These are phyloP conservation scores for Nannizziopsis arthrosporioides DNA, from an alignment of 2,329 filamentous ascomycete genomes.

Conservation along the genomic window DNA sequence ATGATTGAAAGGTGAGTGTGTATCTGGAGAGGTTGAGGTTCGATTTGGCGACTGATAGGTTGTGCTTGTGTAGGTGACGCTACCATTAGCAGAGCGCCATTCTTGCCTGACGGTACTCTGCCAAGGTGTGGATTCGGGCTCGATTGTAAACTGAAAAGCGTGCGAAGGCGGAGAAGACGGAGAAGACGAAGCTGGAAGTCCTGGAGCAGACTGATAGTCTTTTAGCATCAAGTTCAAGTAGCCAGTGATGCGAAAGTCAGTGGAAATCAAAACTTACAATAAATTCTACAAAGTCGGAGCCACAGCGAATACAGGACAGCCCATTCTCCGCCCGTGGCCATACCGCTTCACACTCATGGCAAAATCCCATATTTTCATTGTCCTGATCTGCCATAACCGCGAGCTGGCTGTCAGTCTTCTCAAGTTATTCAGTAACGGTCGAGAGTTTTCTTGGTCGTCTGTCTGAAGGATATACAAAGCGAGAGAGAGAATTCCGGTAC, in stretches of 20 bases:
- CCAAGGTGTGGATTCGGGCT: constrained; percentile 18
- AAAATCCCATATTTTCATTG: constrained; percentile 52
- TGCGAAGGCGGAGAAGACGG: not conserved
- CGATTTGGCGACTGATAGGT: constrained; percentile 19
- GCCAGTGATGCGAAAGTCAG: not conserved
- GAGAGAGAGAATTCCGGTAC: no score
- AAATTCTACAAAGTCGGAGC: constrained; percentile 62
- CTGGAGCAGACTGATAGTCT: not conserved
- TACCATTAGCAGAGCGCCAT: constrained; percentile 37
- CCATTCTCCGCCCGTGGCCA: constrained; percentile 65
- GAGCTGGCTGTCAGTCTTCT: not conserved
- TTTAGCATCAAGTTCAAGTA: constrained; percentile 8
- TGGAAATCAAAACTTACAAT: constrained; percentile 49
- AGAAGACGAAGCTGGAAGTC: no score
- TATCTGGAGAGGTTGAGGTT: constrained; percentile 14
- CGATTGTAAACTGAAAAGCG: constrained; percentile 19
- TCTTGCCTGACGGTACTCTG: constrained; percentile 23
- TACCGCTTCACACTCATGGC: constrained; percentile 67
- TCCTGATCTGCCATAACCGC: constrained; percentile 26
- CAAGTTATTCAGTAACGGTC: no score
- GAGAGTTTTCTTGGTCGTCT: no score
- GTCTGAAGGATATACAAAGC: no score
- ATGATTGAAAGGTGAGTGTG: no score
- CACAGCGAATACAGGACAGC: constrained; percentile 65
- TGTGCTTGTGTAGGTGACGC: constrained; percentile 31